phyloP scores from a whole-genome alignment of 2,329 filamentous ascomycete species.

The Hypoxylon sp. region DNA sequence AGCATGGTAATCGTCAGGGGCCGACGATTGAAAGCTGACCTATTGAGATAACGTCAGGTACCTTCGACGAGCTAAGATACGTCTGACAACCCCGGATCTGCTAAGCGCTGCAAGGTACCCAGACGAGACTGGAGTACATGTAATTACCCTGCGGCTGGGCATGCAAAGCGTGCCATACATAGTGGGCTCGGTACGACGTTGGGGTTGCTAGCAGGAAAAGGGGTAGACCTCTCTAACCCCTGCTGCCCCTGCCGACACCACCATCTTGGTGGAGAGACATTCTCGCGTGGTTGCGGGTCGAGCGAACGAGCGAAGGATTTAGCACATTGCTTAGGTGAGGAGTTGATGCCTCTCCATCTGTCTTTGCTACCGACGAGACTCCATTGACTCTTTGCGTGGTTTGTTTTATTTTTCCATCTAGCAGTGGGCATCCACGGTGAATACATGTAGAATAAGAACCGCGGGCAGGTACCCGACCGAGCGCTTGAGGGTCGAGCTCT shows the following conservation, averaged over 20 bases:
- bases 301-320: constrained; percentile 32
- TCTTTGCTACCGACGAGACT: constrained; percentile 5
- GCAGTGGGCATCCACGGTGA: background rate
- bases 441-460: constrained; percentile 1
- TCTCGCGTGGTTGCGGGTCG: constrained; percentile 42
- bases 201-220: constrained; percentile 36
- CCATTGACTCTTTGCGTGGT: background rate
- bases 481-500: background rate
- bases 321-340: constrained; percentile 2
- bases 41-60: constrained; percentile 40
- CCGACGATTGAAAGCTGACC: constrained; percentile 17
- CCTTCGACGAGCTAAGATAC: constrained; percentile 34
- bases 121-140: constrained; percentile 32
- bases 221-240: constrained; percentile 30
- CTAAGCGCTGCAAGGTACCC: constrained; percentile 34
- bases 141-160: constrained; percentile 39
- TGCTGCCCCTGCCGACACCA: constrained; percentile 31
- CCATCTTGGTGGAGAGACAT: constrained; percentile 34
- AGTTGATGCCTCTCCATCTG: constrained; percentile 1
- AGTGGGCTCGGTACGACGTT: constrained; percentile 30
- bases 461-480: too few species aligned
- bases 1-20: constrained; percentile 35
- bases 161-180: constrained; percentile 35
- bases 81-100: constrained; percentile 16
- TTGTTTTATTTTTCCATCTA: too few species aligned